Evolutionary conservation across 2,329 filamentous ascomycete genomes (phyloP).

Genomic region (Calycina herbarum): DNA sequence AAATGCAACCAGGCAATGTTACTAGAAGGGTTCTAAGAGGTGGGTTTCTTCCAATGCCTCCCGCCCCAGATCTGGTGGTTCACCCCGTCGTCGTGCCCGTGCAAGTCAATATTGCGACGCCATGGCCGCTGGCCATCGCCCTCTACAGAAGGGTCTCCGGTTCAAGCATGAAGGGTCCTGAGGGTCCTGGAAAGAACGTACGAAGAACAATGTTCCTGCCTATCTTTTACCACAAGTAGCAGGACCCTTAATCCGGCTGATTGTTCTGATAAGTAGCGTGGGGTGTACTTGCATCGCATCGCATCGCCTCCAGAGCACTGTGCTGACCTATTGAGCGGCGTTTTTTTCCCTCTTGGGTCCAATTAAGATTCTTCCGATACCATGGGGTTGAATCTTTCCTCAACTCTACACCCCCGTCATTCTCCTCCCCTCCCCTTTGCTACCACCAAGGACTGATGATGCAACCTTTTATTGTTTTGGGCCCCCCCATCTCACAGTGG

Average conservation of each 20-base stretch:
- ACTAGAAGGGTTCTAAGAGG: not conserved
- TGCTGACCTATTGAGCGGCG: not conserved
- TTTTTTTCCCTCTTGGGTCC: not conserved
- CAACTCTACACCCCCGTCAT: not conserved
- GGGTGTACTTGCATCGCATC: not conserved
- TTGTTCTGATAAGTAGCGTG: not conserved
- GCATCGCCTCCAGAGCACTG: too few species aligned
- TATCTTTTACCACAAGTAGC: conserved; percentile 8
- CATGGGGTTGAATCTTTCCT: conserved; percentile 2
- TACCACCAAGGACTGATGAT: too few species aligned
- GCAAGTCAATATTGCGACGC: conserved; percentile 1
- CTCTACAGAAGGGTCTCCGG: conserved; percentile 4
- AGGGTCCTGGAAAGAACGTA: conserved; percentile 5
- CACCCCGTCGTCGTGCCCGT: not conserved
- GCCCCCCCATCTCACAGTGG: too few species aligned
- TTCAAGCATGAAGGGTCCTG: not conserved
- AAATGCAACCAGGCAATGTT: not conserved
- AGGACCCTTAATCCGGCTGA: conserved; percentile 1
- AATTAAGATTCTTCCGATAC: not conserved
- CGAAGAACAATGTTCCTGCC: conserved; percentile 8
- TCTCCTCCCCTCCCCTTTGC: too few species aligned
- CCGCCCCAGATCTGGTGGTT: not conserved
- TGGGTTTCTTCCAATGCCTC: not conserved
- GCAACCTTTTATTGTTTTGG: too few species aligned
- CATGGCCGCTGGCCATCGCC: not conserved